phyloP scores from a whole-genome alignment of 768 basidiomycete genomes.

The Phaffia australis region DNA sequence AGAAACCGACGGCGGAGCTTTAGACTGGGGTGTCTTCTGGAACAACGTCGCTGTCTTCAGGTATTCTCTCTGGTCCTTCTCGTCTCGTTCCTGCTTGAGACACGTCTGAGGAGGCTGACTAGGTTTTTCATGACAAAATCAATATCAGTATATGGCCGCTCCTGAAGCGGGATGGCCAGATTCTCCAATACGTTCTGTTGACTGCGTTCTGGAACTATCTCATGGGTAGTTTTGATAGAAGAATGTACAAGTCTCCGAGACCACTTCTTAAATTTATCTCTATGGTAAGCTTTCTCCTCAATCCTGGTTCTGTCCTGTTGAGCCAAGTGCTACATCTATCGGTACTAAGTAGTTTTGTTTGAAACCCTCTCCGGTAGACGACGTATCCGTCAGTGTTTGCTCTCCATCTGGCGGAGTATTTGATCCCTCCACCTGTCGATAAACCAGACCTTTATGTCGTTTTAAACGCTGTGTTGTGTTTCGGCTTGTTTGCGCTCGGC shows the following conservation, averaged over 20 bases:
- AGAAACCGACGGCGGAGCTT: conserved; percentile 39
- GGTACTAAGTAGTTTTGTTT: not conserved
- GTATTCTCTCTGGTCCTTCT: conserved; percentile 41
- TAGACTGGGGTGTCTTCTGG: conserved; percentile 59
- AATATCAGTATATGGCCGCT: conserved; percentile 77
- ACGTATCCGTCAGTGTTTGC: conserved; percentile 49
- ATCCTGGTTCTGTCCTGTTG: not conserved
- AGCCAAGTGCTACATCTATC: not conserved
- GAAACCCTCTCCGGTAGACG: conserved; percentile 36
- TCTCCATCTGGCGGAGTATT: conserved; percentile 56
- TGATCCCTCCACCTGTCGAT: conserved; percentile 56
- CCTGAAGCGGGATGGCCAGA: conserved; percentile 64
- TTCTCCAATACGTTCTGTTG: conserved; percentile 58
- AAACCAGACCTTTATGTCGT: conserved; percentile 71
- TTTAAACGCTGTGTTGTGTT: conserved; percentile 69
- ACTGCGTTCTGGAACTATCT: conserved; percentile 69
- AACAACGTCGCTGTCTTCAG: conserved; percentile 83
- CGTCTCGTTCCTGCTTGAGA: not conserved
- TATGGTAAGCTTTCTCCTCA: conserved; percentile 26
- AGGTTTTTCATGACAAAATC: not conserved
- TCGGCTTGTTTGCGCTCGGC: conserved; percentile 64
- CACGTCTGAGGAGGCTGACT: too few relatives aligned
- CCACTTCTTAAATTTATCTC: conserved; percentile 43
- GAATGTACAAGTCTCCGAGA: conserved; percentile 35
- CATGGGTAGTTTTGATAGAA: conserved; percentile 59